Evolutionary conservation across 164 flowering plant species (phyloP).

Genomic region (Magnolia changhungtana): DNA sequence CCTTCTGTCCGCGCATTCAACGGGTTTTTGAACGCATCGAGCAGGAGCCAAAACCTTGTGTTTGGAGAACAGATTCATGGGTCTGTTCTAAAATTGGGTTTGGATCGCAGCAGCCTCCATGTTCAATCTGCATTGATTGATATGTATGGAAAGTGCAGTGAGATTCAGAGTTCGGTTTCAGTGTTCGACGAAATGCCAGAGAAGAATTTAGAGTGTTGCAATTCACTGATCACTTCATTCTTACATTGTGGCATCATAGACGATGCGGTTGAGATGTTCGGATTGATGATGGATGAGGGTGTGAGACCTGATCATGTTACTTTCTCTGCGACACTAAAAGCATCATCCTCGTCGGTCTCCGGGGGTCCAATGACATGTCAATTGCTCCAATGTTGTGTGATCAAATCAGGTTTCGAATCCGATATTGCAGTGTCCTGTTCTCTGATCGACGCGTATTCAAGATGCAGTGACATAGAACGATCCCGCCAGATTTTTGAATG

Average conservation of each 20-base stretch:
- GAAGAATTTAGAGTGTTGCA: slow-evolving; percentile 50
- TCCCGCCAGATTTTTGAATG: slow-evolving; percentile 40
- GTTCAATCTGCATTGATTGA: slow-evolving; percentile 66
- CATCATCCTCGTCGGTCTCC: slow-evolving; percentile 35
- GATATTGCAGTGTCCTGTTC: slow-evolving; percentile 52
- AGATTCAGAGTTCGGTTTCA: slow-evolving; percentile 41
- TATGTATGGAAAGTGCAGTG: slow-evolving; percentile 75
- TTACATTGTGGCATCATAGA: slow-evolving; percentile 38
- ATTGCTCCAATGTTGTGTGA: slow-evolving; percentile 47
- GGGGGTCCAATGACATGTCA: slow-evolving; percentile 30
- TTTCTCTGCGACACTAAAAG: slow-evolving; percentile 57
- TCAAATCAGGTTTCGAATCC: slow-evolving; percentile 52
- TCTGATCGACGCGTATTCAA: slow-evolving; percentile 66
- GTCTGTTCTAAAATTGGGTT: slow-evolving; percentile 48
- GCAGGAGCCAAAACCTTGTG: slow-evolving; percentile 26
- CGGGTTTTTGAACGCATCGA: slow-evolving; percentile 47
- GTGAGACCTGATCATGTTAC: slow-evolving; percentile 56
- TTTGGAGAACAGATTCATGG: slow-evolving; percentile 62
- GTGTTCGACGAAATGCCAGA: slow-evolving; percentile 34
- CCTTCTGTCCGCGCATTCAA: slow-evolving; percentile 60
- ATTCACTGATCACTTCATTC: slow-evolving; percentile 63
- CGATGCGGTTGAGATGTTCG: slow-evolving; percentile 59
- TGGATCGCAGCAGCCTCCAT: slow-evolving; percentile 39
- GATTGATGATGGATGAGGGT: slow-evolving; percentile 59
- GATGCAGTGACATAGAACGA: slow-evolving; percentile 43